Evolutionary conservation across 2,329 filamentous ascomycete genomes (phyloP).

Genomic region (Ophiostoma novo-ulmi): DNA sequence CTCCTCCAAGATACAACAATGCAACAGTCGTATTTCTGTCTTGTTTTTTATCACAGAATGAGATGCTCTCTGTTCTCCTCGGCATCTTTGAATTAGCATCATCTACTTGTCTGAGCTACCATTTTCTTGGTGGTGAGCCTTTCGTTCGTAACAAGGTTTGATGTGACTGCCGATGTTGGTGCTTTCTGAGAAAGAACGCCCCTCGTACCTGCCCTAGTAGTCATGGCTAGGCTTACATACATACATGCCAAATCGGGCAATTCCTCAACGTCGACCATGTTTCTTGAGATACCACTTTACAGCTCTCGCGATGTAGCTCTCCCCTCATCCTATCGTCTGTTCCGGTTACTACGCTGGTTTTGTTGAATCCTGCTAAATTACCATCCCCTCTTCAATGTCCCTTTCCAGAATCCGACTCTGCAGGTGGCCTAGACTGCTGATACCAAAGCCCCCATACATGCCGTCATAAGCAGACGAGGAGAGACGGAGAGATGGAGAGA

Average conservation of each 20-base stretch:
- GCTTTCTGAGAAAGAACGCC: not conserved
- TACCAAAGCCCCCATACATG: not conserved
- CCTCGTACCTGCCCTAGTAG: not conserved
- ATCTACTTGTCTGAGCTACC: not conserved
- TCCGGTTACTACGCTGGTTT: not conserved
- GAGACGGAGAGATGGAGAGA: too few relatives aligned
- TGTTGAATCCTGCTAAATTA: not conserved
- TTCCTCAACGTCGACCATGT: not conserved
- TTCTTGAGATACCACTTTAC: not conserved
- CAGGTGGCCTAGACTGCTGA: not conserved
- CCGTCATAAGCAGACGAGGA: not conserved
- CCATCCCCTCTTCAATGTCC: not conserved
- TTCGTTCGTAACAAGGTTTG: too few relatives aligned
- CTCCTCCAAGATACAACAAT: conserved; percentile 7
- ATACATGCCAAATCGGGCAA: not conserved
- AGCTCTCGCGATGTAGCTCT: conserved; percentile 1
- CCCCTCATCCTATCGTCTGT: not conserved
- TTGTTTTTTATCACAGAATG: not conserved
- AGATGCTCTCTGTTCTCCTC: not conserved
- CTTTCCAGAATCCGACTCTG: not conserved
- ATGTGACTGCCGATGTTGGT: not conserved
- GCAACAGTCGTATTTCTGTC: not conserved
- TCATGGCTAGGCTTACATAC: not conserved
- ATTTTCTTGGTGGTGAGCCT: not conserved
- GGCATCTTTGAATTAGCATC: too few relatives aligned